Evolutionary conservation across 2,329 filamentous ascomycete genomes (phyloP), one percentile per base, ranked within the genome.

Genomic region (Parastagonospora avenae): DNA sequence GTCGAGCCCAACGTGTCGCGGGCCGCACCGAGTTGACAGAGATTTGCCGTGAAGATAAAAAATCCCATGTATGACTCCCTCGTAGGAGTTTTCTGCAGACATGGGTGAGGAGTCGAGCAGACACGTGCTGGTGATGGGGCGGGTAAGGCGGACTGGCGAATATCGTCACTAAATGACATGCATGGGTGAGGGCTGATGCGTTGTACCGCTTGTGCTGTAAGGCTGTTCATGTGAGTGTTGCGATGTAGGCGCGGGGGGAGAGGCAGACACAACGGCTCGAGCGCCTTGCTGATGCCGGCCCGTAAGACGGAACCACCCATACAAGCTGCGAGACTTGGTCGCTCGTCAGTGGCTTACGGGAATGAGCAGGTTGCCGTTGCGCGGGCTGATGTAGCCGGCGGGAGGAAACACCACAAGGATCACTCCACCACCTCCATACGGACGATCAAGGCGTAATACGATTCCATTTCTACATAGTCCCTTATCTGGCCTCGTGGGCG

Each of bases 1-100:
- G 46, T 49, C 45, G 41, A 55, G 48, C 51, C 56, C 46, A 59
- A 54, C 19, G 46, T 33, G 40, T 32, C 19, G 46, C 46, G 46
- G 46, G 46, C 46, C 46, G 46, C 46, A 37, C 46, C 46, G 44
- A 46, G 10, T 32, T 32, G 19, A 3, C 19, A 24, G 19, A 24
- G 19, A 24, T 24, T 24, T 24, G 19, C 19, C 19, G 19, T 24
- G 19, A 24, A 24, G 19, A 24, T 24, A 24, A 24, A 24, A 24
- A 24, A 24, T 24, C 24, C 29, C 42, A 28, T 15, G 30, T 36
- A 30, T 32, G n/a, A 12, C n/a, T 27, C 30, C 19, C 16, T 32
- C n/a, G 19, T 24, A 24, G 19, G 19, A 10, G 9, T n/a, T 35
- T 15, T 35, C 32, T 35, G 12, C 9, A 32, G 31, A 32, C 31